Base-by-base conservation (phyloP, 371 early-diverging fungal species). In the Syncephalastrum contaminatum region DNA sequence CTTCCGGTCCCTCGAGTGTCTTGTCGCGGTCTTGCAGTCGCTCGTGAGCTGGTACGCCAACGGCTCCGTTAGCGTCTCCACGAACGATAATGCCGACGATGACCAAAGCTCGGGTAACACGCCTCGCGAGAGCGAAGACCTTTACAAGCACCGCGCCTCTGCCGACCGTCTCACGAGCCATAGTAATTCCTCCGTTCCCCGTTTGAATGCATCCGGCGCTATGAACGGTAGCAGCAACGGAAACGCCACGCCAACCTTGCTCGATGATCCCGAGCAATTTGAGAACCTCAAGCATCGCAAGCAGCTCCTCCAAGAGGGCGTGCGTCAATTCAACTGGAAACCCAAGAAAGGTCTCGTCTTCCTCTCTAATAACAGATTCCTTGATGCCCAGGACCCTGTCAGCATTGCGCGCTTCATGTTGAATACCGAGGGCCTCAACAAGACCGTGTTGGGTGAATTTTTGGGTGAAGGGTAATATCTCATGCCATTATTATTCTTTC, bases 401-500 rank as follows among this genome's bases (percentile, higher is more conserved):
- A 87, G 81, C 24, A 76, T 95, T 18, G 95, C 93, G 4, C 56
- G 67, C 4, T 92, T 96, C 61, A 69, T 97, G 56, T 66, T 87
- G 27, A 69, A 65, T 30, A 87, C 89, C 14, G 90, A 89, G 48
- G 91, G 89, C 5, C 69, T 96, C 15, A 88, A 88, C 70, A 95
- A 97, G 66, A 74, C 84, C 13, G 73, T 81, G 61, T 82, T 99
- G 63, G 99, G 99, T 50, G 98, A 97, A 72, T 98, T 87, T 62
- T 73, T 99, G 41, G 98, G 98, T 45, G 96, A 97, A 67, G 92
- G 89, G 71, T 74, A 68, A 65, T 5, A 54, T 43, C 6, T 2
- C 13, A 16, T 22, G 39, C 39, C 47, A 39, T 20, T 6, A 22
- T 40, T 42, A 15, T 18, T 10, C 20, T 36, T 44, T 8, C 30